Evolutionary conservation across 805 yeast genomes (phyloP).

Genomic region (Cephaloascus fragrans): DNA sequence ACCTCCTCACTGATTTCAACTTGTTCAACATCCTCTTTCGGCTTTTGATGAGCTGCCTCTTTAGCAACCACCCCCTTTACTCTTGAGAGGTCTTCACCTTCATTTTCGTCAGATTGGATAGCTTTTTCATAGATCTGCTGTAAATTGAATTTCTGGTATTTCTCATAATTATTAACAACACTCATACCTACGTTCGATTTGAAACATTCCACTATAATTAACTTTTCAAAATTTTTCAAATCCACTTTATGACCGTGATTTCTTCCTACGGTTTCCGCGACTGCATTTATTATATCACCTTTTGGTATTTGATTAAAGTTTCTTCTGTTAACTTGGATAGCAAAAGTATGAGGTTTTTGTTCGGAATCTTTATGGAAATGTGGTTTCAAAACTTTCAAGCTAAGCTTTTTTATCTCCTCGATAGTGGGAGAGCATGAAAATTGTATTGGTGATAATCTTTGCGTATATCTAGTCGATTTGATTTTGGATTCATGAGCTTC

Average conservation of each 20-base stretch:
- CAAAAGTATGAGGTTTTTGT: constrained; percentile 47
- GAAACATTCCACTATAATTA: constrained; percentile 80
- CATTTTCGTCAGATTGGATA: constrained; percentile 4
- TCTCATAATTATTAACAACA: constrained; percentile 59
- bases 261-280: constrained; percentile 65
- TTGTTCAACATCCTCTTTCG: constrained; percentile 6
- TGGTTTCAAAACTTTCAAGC: constrained; percentile 50
- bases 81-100: constrained; percentile 13
- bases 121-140: constrained; percentile 64
- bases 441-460: constrained; percentile 73
- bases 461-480: constrained; percentile 65
- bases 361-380: constrained; percentile 46
- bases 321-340: constrained; percentile 72
- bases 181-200: constrained; percentile 84
- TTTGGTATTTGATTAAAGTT: constrained; percentile 68
- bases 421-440: constrained; percentile 62
- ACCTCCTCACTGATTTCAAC: not conserved
- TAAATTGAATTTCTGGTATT: constrained; percentile 61
- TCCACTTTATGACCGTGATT: constrained; percentile 71
- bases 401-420: constrained; percentile 55
- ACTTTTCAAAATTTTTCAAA: constrained; percentile 65
- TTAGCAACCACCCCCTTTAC: constrained; percentile 1
- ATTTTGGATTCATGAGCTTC: constrained; percentile 40
- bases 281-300: constrained; percentile 59
- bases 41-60: constrained; percentile 2